Evolutionary conservation across 2,329 filamentous ascomycete genomes (phyloP).

Genomic region (Cladosporium sp.): DNA sequence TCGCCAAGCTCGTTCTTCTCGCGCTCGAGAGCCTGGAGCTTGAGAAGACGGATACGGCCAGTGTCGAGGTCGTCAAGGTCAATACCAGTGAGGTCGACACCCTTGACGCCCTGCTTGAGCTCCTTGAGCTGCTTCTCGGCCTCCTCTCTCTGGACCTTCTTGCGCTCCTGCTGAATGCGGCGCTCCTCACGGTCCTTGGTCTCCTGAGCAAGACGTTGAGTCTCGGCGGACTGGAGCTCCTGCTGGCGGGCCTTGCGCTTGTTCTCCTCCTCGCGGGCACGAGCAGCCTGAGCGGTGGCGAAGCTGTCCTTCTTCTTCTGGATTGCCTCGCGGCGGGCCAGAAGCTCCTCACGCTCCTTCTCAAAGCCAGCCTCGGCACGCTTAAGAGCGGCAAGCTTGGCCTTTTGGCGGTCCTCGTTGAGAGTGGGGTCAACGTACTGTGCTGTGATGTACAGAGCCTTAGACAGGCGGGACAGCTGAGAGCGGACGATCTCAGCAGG

Average conservation of each 20-base stretch:
- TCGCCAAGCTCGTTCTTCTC: slow-evolving; percentile 97
- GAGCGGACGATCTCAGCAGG: slow-evolving; percentile 96
- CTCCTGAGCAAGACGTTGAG: slow-evolving; percentile 85
- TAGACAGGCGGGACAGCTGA: slow-evolving; percentile 87
- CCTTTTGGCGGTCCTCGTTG: slow-evolving; percentile 76
- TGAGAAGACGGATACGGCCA: slow-evolving; percentile 81
- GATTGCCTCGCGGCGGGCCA: slow-evolving; percentile 86
- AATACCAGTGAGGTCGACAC: slow-evolving; percentile 81
- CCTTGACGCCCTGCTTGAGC: slow-evolving; percentile 84
- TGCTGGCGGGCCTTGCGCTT: slow-evolving; percentile 85
- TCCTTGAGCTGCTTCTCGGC: slow-evolving; percentile 89
- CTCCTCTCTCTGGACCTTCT: slow-evolving; percentile 62
- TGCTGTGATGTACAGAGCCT: slow-evolving; percentile 88
- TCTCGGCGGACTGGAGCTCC: slow-evolving; percentile 86
- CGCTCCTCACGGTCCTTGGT: slow-evolving; percentile 87
- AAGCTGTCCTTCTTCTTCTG: slow-evolving; percentile 96
- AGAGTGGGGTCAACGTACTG: slow-evolving; percentile 93
- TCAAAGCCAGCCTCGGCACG: slow-evolving; percentile 87
- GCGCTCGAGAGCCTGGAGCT: slow-evolving; percentile 91
- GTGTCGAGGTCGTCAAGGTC: slow-evolving; percentile 70
- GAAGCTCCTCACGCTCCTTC: slow-evolving; percentile 82
- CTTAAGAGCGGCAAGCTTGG: slow-evolving; percentile 76
- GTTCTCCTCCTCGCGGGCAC: slow-evolving; percentile 89
- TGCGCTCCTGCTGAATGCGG: slow-evolving; percentile 81
- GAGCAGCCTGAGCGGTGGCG: slow-evolving; percentile 82